A percentile compares a stretch with the other conserved stretches of the same genome.
These are phyloP conservation scores for Melampsora americana DNA, from an alignment of 1,284 basidiomycete species.

Conservation along the genomic window DNA sequence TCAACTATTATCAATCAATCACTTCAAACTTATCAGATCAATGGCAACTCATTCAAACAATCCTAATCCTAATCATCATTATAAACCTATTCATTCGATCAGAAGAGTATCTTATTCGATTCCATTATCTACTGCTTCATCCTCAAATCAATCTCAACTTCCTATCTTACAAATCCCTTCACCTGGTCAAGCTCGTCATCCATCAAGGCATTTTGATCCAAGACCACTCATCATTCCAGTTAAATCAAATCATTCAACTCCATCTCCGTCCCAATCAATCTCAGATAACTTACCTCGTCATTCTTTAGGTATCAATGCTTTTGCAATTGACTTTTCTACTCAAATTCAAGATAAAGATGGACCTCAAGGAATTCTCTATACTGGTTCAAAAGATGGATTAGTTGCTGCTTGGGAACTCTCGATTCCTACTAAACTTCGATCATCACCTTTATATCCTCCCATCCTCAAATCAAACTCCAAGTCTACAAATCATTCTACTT, in stretches of 20 bases:
- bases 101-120: no score
- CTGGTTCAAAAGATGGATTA: constrained; percentile 76
- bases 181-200: constrained; percentile 1
- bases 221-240: constrained; percentile 4
- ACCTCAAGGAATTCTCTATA: constrained; percentile 86
- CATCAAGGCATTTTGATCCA: neutral
- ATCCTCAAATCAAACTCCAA: neutral
- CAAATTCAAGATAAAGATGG: constrained; percentile 61
- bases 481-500: neutral
- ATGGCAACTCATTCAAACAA: no score
- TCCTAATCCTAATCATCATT: no score
- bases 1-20: no score
- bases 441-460: constrained; percentile 42
- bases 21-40: no score
- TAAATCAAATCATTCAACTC: neutral
- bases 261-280: neutral
- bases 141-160: constrained; percentile 3
- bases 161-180: constrained; percentile 2
- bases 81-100: no score
- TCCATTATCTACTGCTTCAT: neutral
- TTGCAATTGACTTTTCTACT: constrained; percentile 81
- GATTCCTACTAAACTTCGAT: constrained; percentile 61
- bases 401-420: constrained; percentile 86
- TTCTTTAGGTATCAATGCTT: constrained; percentile 76
- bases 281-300: constrained; percentile 63